phyloP scores from a whole-genome alignment of 1,139 yeast species.

The Suhomyces chickasaworum region DNA sequence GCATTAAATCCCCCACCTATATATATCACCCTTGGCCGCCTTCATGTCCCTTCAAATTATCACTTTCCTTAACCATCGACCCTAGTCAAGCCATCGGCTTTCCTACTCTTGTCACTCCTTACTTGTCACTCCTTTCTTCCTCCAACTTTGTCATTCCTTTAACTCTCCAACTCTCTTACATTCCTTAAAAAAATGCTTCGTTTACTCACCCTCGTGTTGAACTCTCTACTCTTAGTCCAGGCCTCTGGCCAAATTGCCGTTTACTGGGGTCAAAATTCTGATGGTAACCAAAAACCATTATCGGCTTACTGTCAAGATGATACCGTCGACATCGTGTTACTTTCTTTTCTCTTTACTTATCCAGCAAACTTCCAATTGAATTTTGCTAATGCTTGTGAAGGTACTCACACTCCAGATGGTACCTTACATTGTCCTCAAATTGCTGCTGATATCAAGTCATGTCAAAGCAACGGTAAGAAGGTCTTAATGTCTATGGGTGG shows the following conservation, averaged over 20 bases:
- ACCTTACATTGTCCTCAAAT: constrained; percentile 61
- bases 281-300: constrained; percentile 68
- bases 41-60: not conserved
- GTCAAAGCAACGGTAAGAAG: constrained; percentile 79
- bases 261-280: constrained; percentile 92
- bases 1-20: not conserved
- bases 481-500: constrained; percentile 88
- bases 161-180: constrained; percentile 4
- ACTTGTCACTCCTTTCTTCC: constrained; percentile 1
- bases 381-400: constrained; percentile 69
- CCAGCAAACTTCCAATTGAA: constrained; percentile 55
- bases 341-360: constrained; percentile 70
- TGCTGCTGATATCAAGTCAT: constrained; percentile 76
- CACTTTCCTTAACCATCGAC: not conserved
- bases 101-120: not conserved
- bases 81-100: not conserved
- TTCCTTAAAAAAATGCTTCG: constrained; percentile 11
- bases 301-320: constrained; percentile 68
- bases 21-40: constrained; percentile 1
- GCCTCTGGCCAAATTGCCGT: constrained; percentile 52
- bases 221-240: constrained; percentile 12
- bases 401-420: constrained; percentile 51
- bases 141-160: constrained; percentile 2
- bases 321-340: constrained; percentile 68
- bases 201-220: constrained; percentile 10